These are phyloP conservation scores for Trametes cinnabarina DNA, from an alignment of 768 basidiomycete genomes.

Conservation along the genomic window DNA sequence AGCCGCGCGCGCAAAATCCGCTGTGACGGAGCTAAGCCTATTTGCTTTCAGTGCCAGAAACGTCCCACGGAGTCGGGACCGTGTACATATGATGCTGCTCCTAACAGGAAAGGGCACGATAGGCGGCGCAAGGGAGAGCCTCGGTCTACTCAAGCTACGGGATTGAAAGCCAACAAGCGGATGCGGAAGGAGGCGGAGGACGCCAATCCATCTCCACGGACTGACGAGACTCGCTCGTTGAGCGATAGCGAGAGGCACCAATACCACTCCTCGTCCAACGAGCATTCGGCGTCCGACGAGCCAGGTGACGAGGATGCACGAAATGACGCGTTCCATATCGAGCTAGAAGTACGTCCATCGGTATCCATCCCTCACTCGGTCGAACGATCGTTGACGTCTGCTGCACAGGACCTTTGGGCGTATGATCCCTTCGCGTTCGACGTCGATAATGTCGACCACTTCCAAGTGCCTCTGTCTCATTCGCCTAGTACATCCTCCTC, in stretches of 20 bases:
- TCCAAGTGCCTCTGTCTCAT: not conserved
- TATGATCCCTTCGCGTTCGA: conserved; percentile 9
- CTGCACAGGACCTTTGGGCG: not conserved
- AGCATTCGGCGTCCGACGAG: not conserved
- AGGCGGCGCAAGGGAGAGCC: not conserved
- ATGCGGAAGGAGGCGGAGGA: not conserved
- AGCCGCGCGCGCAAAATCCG: conserved; percentile 3
- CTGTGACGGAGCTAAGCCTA: conserved; percentile 16
- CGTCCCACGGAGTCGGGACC: not conserved
- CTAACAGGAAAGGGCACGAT: conserved; percentile 9
- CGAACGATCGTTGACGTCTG: not conserved
- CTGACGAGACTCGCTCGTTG: conserved; percentile 23
- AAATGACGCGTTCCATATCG: not conserved
- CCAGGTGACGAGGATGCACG: not conserved
- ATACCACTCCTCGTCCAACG: not conserved
- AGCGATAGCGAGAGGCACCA: not conserved
- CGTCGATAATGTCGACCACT: not conserved
- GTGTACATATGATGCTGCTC: conserved; percentile 15
- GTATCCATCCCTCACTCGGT: too few species aligned
- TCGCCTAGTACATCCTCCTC: not conserved
- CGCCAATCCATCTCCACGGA: not conserved
- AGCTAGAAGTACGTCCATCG: not conserved
- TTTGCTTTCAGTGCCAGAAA: conserved; percentile 15
- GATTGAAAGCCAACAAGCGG: not conserved
- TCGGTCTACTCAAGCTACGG: not conserved